Evolutionary conservation across 345 rosid species (phyloP), one percentile per base, ranked within the genome.

Genomic region (Draba incana): DNA sequence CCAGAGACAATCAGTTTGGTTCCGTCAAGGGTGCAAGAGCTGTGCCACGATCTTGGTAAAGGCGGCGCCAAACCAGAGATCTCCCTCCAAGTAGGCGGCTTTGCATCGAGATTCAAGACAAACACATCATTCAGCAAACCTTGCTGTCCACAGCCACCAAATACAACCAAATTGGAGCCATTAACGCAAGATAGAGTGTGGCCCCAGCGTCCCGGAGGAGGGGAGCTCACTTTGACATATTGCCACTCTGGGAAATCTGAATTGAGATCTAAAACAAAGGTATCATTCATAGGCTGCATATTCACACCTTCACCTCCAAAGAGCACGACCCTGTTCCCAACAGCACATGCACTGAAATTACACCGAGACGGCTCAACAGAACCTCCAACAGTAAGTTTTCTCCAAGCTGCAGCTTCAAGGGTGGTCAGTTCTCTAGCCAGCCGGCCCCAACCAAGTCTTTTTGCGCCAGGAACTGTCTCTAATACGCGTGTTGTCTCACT

Each of bases 271-370:
- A 91, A 57, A 14, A 91, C 91, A 79, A 91, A 91, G 8, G 96
- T 91, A 71, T 91, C 97, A 42, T 91, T 86, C 97, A 91, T 91
- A 4, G 97, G 97, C 68, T 91, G 90, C 97, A 91, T 91, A 75
- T 91, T 84, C 51, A 88, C 97, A 49, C 96, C 93, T 76, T 91
- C 97, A 8, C 97, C 97, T 51, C 97, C 93, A 57, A 88, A 91
- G 35, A 91, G 92, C 33, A 91, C 90, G 5, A 91, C 92, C 23
- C 92, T 80, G 57, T 91, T 91, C 42, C 96, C 96, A 3, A 88
- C 97, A 8, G 91, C 97, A 72, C 97, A 91, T 8, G 96, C 92
- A 75, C 89, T 85, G 61, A 88, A 91, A 75, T 91, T 91, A 85
- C 96, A 91, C 45, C 96, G 70, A 5, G 97, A 91, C 6, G 97